phyloP scores from a whole-genome alignment of 2,329 filamentous ascomycete species.

The Coleophoma eucalyptorum region DNA sequence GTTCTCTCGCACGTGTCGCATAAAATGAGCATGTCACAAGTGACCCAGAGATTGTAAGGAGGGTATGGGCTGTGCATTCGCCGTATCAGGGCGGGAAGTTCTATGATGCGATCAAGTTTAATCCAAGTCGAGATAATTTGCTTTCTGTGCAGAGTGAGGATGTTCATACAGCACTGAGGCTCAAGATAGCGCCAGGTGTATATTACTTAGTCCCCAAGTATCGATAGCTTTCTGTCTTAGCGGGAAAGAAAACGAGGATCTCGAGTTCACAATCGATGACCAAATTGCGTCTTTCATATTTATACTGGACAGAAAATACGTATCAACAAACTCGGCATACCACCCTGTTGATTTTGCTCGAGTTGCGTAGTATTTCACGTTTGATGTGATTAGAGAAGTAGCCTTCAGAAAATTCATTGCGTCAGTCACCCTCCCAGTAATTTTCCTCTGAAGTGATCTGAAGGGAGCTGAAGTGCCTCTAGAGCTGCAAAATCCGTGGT shows the following conservation, averaged over 20 bases:
- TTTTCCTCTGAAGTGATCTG: neutral
- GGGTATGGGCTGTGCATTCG: constrained; percentile 33
- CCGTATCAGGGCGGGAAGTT: constrained; percentile 35
- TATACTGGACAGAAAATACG: constrained; percentile 44
- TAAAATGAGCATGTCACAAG: constrained; percentile 34
- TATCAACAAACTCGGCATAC: constrained; percentile 30
- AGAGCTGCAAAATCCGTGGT: constrained; percentile 40
- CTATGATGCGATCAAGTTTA: constrained; percentile 45
- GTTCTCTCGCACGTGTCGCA: constrained; percentile 35
- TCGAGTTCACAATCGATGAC: constrained; percentile 44
- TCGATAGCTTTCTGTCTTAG: constrained; percentile 37
- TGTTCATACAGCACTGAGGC: constrained; percentile 36
- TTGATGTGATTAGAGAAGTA: constrained; percentile 49
- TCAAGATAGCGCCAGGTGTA: constrained; percentile 46
- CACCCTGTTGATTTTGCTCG: constrained; percentile 42
- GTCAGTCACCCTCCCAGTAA: constrained; percentile 34
- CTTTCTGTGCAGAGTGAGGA: constrained; percentile 44
- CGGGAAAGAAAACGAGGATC: constrained; percentile 41
- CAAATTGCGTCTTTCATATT: constrained; percentile 40
- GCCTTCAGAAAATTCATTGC: constrained; percentile 39
- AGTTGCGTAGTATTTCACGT: constrained; percentile 47
- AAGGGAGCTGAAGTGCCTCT: constrained; percentile 16
- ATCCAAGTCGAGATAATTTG: constrained; percentile 48
- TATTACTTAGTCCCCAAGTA: constrained; percentile 34
- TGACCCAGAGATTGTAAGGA: constrained; percentile 34